phyloP scores from a whole-genome alignment of 371 early-diverging fungal species.

The Funneliformis caledonium region DNA sequence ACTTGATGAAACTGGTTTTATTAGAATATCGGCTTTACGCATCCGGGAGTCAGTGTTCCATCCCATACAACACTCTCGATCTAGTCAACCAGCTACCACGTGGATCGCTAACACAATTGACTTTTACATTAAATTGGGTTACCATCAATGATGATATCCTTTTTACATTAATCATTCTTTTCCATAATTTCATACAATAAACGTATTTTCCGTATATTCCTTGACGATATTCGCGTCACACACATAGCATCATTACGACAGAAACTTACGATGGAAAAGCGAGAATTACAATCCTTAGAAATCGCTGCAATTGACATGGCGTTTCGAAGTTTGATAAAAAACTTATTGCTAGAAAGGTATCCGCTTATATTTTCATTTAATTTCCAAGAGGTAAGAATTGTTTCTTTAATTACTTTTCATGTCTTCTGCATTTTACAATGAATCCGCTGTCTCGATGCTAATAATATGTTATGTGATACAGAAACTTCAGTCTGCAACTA shows the following conservation, averaged over 20 bases:
- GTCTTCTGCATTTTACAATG: not conserved
- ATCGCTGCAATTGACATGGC: slow-evolving; percentile 33
- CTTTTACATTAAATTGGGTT: slow-evolving; percentile 31
- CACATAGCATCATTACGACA: slow-evolving; percentile 32
- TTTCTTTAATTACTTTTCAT: not conserved
- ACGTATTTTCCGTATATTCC: not conserved
- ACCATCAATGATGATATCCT: slow-evolving; percentile 34
- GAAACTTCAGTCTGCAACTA: slow-evolving; percentile 22
- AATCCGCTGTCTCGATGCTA: not conserved
- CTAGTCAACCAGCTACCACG: not conserved
- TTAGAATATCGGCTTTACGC: slow-evolving; percentile 36
- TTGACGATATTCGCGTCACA: slow-evolving; percentile 20
- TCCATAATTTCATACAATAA: not conserved
- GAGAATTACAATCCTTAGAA: slow-evolving; percentile 6
- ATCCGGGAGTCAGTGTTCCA: slow-evolving; percentile 4
- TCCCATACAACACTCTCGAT: not conserved
- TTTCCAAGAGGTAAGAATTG: slow-evolving; percentile 15
- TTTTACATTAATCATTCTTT: not conserved
- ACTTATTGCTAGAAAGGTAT: slow-evolving; percentile 22
- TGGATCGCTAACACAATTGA: slow-evolving; percentile 22
- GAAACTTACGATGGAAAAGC: not conserved
- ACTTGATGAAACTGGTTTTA: not conserved
- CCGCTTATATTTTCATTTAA: slow-evolving; percentile 27
- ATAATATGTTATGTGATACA: slow-evolving; percentile 1
- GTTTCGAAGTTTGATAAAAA: slow-evolving; percentile 29